Evolutionary conservation across 2,329 filamentous ascomycete genomes (phyloP).

Genomic region (Alternaria postmessia): DNA sequence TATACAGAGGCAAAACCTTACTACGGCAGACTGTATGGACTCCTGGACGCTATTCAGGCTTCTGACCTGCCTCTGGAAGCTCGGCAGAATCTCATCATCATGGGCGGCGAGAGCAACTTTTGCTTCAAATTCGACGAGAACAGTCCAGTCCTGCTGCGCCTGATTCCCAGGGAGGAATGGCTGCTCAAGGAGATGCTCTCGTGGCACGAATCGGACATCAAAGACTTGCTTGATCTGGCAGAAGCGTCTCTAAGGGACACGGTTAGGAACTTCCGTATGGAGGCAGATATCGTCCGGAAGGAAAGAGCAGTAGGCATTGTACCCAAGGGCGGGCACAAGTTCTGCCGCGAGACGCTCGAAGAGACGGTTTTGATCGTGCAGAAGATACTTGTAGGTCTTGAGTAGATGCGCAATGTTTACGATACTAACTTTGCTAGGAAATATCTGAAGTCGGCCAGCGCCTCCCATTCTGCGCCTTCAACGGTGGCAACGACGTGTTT

Average conservation of each 20-base stretch:
- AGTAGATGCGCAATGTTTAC: background rate
- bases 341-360: slow-evolving; percentile 88
- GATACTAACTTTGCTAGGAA: slow-evolving; percentile 59
- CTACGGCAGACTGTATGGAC: slow-evolving; percentile 83
- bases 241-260: slow-evolving; percentile 85
- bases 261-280: slow-evolving; percentile 78
- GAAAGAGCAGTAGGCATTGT: slow-evolving; percentile 70
- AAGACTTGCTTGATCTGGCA: slow-evolving; percentile 83
- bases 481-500: slow-evolving; percentile 95
- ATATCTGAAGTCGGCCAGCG: slow-evolving; percentile 72
- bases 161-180: slow-evolving; percentile 72
- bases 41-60: slow-evolving; percentile 79
- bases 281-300: slow-evolving; percentile 84
- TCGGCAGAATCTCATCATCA: slow-evolving; percentile 83
- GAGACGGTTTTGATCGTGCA: slow-evolving; percentile 96
- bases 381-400: slow-evolving; percentile 70
- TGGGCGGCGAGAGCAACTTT: slow-evolving; percentile 97
- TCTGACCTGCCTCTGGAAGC: slow-evolving; percentile 70
- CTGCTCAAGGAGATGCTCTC: slow-evolving; percentile 78
- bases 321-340: slow-evolving; percentile 67
- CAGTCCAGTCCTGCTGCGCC: slow-evolving; percentile 71
- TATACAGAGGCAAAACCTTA: slow-evolving; percentile 90
- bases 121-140: slow-evolving; percentile 79
- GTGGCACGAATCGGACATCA: slow-evolving; percentile 81
- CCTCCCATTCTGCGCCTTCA: slow-evolving; percentile 96